These are phyloP conservation scores for Asterochloris sp. DNA, from an alignment of 139 green algal species.

Conservation along the genomic window DNA sequence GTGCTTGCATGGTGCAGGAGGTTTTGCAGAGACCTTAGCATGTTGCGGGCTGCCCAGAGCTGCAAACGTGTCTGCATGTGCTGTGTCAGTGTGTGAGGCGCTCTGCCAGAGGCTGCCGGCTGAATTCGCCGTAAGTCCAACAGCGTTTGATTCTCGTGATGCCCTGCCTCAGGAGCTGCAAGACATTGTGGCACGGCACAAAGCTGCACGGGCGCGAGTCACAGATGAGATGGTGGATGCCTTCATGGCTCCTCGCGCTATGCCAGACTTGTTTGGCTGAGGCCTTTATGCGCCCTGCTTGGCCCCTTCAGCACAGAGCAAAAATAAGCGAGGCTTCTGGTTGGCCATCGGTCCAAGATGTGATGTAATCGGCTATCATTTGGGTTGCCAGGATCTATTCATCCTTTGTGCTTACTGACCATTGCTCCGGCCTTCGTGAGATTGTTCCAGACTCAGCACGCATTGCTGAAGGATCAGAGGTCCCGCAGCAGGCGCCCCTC, in stretches of 20 bases:
- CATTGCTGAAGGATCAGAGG: too few species aligned
- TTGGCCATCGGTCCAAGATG: too few species aligned
- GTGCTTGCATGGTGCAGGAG: background rate
- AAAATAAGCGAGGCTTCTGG: too few species aligned
- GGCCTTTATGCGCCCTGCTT: too few species aligned
- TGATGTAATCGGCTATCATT: too few species aligned
- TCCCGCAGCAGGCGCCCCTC: too few species aligned
- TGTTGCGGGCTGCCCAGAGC: background rate
- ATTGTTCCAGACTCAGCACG: too few species aligned
- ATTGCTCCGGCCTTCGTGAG: too few species aligned
- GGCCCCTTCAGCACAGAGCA: too few species aligned
- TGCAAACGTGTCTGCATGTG: background rate
- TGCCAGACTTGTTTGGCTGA: background rate
- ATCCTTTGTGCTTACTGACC: too few species aligned
- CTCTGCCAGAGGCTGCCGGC: background rate
- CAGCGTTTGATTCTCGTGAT: too few species aligned
- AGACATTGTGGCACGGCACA: conserved; percentile 79
- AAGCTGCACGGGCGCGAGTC: conserved; percentile 65
- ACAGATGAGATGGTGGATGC: conserved; percentile 87
- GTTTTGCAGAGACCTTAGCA: background rate
- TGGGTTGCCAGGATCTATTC: too few species aligned
- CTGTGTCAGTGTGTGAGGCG: background rate
- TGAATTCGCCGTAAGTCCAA: background rate
- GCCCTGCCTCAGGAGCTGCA: conserved; percentile 20
- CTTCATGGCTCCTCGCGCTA: conserved; percentile 86